Evolutionary conservation across 1,284 basidiomycete genomes (phyloP), one percentile per base, ranked within the genome.

Genomic region (Microbotryum scabiosae): DNA sequence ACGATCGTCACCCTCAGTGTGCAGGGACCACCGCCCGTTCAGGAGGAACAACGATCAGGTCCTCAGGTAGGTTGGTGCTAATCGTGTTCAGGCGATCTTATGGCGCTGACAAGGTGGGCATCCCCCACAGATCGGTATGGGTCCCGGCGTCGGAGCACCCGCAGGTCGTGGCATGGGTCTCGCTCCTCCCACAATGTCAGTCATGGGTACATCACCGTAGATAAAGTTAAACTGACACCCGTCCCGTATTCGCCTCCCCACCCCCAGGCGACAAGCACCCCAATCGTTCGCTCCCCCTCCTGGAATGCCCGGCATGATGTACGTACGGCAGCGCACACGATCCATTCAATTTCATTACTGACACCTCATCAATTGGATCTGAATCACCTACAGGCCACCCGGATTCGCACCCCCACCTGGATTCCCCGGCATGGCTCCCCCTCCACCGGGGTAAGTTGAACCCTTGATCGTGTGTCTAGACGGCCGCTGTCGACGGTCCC

Each of bases 111-210:
- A 4, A 16, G 9, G 8, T 16, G 14, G 6, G 36, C 36, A 32
- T 5, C 16, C 36, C 5, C 16, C 36, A 1, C 73, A 91, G 89
- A 80, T 93, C 66, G 85, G 87, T 67, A 81, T 84, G 62, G 96
- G 94, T 57, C 90, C 93, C 72, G 96, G 96, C 66, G 84, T 88
- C 64, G 96, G 92, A 70, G 86, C 90, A 78, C 90, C 93, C 72
- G 92, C 94, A 61, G 94, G 96, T 67, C 86, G 94, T 72, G 94
- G 96, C 56, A 96, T 97, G 83, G 92, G 92, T 61, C 87, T 93
- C 83, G 63, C 64, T 44, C 66, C 67, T n/a, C 68, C 67, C 20
- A 67, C 70, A 51, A 70, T 71, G 69, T 69, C 10, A 10, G 59
- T 30, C 26, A 7, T 30, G 8, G 28, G 28, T 28, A 28, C n/a